phyloP scores from a whole-genome alignment of 768 basidiomycete species.

The Lactifluus subvellereus region DNA sequence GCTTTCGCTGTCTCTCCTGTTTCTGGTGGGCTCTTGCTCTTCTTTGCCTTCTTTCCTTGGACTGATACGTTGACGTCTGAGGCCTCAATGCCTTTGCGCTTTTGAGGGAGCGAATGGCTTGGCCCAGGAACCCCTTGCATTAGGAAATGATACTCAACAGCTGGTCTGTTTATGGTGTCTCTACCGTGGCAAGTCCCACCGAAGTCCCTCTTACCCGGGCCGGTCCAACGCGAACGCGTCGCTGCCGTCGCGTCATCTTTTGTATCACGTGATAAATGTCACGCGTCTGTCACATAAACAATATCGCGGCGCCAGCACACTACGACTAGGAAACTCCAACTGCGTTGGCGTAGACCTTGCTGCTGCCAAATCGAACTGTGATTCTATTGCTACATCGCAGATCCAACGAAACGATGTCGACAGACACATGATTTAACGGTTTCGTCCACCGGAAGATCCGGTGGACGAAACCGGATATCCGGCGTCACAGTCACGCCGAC shows the following conservation, averaged over 20 bases:
- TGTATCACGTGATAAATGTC: background rate
- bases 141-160: background rate
- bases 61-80: background rate
- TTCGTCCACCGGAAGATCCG: too few relatives aligned
- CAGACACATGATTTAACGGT: too few relatives aligned
- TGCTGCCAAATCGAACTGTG: too few relatives aligned
- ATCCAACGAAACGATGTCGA: too few relatives aligned
- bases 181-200: background rate
- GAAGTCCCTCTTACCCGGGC: background rate
- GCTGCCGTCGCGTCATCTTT: background rate
- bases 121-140: slow-evolving; percentile 4
- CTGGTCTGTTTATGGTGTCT: background rate
- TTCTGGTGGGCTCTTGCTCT: background rate
- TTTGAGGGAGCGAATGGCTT: background rate
- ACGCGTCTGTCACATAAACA: background rate
- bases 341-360: too few relatives aligned
- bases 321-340: too few relatives aligned
- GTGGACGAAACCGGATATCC: too few relatives aligned
- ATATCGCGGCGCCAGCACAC: background rate
- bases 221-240: background rate
- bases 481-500: too few relatives aligned
- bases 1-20: slow-evolving; percentile 7
- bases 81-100: background rate
- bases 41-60: background rate
- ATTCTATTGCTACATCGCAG: too few relatives aligned